Evolutionary conservation across 176 grass and related monocot genomes (phyloP), one percentile per base, ranked within the genome.

Genomic region (Phoenix dactylifera): DNA sequence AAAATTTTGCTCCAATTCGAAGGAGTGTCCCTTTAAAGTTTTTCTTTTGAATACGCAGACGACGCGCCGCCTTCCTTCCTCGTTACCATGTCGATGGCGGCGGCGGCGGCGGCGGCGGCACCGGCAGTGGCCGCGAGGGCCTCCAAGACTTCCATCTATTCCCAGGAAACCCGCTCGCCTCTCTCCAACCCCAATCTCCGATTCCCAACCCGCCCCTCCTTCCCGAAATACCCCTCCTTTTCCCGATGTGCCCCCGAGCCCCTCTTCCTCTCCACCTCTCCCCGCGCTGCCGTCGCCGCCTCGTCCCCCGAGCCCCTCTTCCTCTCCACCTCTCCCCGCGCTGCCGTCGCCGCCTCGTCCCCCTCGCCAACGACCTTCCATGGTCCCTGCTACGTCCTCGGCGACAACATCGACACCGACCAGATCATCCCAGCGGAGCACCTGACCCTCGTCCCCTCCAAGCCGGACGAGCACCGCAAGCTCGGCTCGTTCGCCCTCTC

Each of bases 361-460:
- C 74, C 79, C 18, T 73, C 87, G 7, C 19, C 80, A 0, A 67
- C 68, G 3, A 69, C 68, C 4, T 96, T 96, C 68, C 91, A 96
- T 71, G 87, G 93, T 7, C 69, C 80, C 52, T 91, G 81, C 73
- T 97, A 77, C 64, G 83, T 97, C 3, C 63, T 97, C 35, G 87
- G 84, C 14, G 92, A 97, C 19, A 97, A 97, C 73, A 97, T 97
- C 64, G 87, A 97, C 69, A 97, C 92, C 19, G 92, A 97, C 74
- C 92, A 97, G 81, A 97, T 97, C 58, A 97, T 97, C 57, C 81
- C 92, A 1, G 92, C 87, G 4, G 92, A 97, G 87, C 63, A 97
- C 81, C 81, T 97, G 63, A 97, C 92, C 24, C 78, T 97, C 17
- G 87, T 97, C 52, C 92, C 92, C 5, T 97, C 87, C 62, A 97